Evolutionary conservation across 768 basidiomycete genomes (phyloP).

Genomic region (Lyophyllum semitale): DNA sequence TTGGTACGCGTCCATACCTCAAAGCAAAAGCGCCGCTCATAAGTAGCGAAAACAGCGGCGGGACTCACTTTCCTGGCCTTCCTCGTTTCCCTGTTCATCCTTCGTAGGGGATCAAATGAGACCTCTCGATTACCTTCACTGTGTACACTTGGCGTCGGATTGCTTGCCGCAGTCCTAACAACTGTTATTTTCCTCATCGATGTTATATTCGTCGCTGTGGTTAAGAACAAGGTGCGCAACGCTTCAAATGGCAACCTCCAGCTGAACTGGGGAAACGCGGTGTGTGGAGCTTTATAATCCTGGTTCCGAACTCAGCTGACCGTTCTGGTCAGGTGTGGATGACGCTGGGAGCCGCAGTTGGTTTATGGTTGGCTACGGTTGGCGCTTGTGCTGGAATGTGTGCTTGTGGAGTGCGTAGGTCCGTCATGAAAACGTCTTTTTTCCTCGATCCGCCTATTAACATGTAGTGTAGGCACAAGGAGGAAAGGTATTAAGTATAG

Average conservation of each 20-base stretch:
- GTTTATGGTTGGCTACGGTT: conserved; percentile 47
- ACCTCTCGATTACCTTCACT: conserved; percentile 39
- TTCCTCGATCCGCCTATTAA: neutral
- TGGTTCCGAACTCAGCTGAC: conserved; percentile 1
- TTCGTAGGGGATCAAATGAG: conserved; percentile 38
- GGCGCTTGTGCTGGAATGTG: conserved; percentile 37
- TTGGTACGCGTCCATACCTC: conserved; percentile 36
- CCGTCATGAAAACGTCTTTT: neutral
- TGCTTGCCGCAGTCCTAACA: conserved; percentile 44
- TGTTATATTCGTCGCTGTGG: conserved; percentile 47
- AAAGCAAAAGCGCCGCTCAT: neutral
- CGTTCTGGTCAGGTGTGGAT: conserved; percentile 49
- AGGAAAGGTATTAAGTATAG: conserved; percentile 1
- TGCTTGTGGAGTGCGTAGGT: conserved; percentile 22
- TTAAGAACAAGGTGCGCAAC: conserved; percentile 41
- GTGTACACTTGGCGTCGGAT: conserved; percentile 35
- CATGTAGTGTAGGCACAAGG: neutral
- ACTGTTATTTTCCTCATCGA: conserved; percentile 57
- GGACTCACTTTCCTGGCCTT: conserved; percentile 53
- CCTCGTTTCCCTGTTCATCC: conserved; percentile 46
- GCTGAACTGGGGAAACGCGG: conserved; percentile 53
- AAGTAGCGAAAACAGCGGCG: conserved; percentile 36
- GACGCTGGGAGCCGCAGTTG: conserved; percentile 49
- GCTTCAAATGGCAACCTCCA: conserved; percentile 40
- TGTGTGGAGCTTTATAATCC: conserved; percentile 25